Evolutionary conservation across 1,139 yeast genomes (phyloP).

Genomic region (Sugiyamaella grinbergsii): DNA sequence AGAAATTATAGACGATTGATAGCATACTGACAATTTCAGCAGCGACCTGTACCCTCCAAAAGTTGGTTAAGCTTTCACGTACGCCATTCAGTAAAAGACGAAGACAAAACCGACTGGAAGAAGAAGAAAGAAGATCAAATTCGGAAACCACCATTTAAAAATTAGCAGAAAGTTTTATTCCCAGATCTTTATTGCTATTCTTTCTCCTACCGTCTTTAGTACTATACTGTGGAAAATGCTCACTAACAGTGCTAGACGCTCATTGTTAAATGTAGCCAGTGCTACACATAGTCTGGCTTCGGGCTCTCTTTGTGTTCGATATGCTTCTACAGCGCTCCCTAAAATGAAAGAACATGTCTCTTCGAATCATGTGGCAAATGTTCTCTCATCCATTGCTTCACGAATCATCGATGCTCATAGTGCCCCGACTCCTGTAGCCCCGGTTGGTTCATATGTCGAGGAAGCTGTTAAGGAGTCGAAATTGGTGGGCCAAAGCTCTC

Average conservation of each 20-base stretch:
- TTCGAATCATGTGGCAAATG: constrained; percentile 30
- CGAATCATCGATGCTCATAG: constrained; percentile 20
- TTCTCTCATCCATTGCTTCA: constrained; percentile 25
- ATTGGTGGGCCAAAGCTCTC: constrained; percentile 25
- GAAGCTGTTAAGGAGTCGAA: constrained; percentile 31
- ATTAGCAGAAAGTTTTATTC: too few species aligned
- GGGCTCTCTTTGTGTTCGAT: not conserved
- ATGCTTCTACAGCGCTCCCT: constrained; percentile 1
- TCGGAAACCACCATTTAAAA: too few species aligned
- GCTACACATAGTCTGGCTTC: constrained; percentile 10
- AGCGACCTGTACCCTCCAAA: too few species aligned
- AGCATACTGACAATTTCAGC: too few species aligned
- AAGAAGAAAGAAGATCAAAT: too few species aligned
- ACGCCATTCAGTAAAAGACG: too few species aligned
- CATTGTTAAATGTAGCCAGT: not conserved
- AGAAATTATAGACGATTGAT: too few species aligned
- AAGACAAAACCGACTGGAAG: too few species aligned
- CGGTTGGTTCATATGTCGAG: constrained; percentile 34
- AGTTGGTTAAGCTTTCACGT: too few species aligned
- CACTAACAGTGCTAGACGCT: constrained; percentile 1
- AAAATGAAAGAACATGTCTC: constrained; percentile 9
- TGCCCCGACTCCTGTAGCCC: constrained; percentile 27
- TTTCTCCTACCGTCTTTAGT: too few species aligned
- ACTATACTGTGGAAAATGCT: too few species aligned
- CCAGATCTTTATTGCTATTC: too few species aligned